phyloP scores from a whole-genome alignment of 2,329 filamentous ascomycete species.

The Diaporthe citriasiana region DNA sequence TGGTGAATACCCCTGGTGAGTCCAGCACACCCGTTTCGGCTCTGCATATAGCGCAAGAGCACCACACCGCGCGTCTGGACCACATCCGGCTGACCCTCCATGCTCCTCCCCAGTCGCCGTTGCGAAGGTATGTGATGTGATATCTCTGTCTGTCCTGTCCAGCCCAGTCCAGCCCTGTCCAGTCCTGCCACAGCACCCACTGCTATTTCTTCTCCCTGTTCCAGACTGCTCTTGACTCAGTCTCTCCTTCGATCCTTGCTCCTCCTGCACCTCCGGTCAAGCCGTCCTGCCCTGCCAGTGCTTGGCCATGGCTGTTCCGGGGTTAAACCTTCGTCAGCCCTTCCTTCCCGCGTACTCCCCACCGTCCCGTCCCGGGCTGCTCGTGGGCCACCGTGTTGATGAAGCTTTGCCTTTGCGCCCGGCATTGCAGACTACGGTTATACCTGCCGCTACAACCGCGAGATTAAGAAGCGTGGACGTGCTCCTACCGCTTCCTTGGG shows the following conservation, averaged over 20 bases:
- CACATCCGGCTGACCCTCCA: constrained; percentile 23
- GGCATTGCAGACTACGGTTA: constrained; percentile 54
- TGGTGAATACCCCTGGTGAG: constrained; percentile 58
- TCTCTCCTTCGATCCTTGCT: neutral
- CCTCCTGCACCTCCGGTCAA: neutral
- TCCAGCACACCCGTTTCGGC: neutral
- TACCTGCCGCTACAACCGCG: constrained; percentile 54
- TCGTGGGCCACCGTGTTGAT: constrained; percentile 12
- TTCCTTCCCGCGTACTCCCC: neutral
- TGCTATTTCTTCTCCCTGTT: neutral
- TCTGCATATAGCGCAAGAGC: neutral
- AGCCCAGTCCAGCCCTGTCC: neutral
- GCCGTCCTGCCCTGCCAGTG: neutral
- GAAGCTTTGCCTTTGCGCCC: neutral
- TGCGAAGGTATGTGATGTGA: constrained; percentile 52
- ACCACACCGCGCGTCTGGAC: neutral
- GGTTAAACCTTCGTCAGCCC: constrained; percentile 5
- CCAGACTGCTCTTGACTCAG: neutral
- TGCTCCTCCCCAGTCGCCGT: constrained; percentile 49
- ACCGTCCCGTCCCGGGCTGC: neutral
- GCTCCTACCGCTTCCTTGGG: constrained; percentile 45
- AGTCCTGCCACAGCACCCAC: constrained; percentile 1
- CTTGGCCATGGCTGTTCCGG: neutral
- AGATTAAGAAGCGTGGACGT: constrained; percentile 55
- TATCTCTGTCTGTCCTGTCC: neutral